These are phyloP conservation scores for Candida montana DNA, from an alignment of 805 yeast species.

Conservation along the genomic window DNA sequence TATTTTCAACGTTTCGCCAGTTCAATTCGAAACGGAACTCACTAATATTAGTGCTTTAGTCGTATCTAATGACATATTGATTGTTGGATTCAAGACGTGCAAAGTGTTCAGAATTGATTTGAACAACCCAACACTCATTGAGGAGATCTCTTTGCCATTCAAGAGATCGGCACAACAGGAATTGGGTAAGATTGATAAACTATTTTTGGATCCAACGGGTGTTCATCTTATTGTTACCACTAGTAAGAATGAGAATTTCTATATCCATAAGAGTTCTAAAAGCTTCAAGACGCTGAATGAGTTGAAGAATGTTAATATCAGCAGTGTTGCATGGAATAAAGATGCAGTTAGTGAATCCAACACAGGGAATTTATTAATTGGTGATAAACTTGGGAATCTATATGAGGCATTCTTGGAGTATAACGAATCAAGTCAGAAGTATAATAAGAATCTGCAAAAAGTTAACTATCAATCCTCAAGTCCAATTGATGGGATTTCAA, in stretches of 20 bases:
- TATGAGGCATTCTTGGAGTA: constrained; percentile 42
- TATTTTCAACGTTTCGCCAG: constrained; percentile 31
- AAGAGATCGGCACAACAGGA: constrained; percentile 22
- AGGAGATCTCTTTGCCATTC: constrained; percentile 31
- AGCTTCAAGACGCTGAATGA: constrained; percentile 40
- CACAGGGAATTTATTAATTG: constrained; percentile 45
- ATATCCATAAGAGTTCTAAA: constrained; percentile 36
- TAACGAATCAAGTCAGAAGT: constrained; percentile 33
- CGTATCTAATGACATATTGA: constrained; percentile 51
- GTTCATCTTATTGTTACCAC: constrained; percentile 48
- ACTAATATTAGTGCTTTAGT: constrained; percentile 42
- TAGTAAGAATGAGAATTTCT: constrained; percentile 40
- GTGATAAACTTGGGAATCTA: constrained; percentile 43
- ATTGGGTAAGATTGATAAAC: constrained; percentile 27
- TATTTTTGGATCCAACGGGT: constrained; percentile 49
- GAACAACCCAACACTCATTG: constrained; percentile 57
- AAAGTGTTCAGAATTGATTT: constrained; percentile 59
- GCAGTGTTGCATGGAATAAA: constrained; percentile 38
- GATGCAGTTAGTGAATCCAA: constrained; percentile 28
- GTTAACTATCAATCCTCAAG: constrained; percentile 27
- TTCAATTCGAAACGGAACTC: constrained; percentile 48
- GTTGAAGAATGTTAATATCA: constrained; percentile 40
- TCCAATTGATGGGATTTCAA: constrained; percentile 25
- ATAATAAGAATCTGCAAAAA: constrained; percentile 36
- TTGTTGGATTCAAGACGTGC: constrained; percentile 48